Conservation (phyloP, 2,329 filamentous ascomycete genomes). For the Exophiala oligosperma region DNA sequence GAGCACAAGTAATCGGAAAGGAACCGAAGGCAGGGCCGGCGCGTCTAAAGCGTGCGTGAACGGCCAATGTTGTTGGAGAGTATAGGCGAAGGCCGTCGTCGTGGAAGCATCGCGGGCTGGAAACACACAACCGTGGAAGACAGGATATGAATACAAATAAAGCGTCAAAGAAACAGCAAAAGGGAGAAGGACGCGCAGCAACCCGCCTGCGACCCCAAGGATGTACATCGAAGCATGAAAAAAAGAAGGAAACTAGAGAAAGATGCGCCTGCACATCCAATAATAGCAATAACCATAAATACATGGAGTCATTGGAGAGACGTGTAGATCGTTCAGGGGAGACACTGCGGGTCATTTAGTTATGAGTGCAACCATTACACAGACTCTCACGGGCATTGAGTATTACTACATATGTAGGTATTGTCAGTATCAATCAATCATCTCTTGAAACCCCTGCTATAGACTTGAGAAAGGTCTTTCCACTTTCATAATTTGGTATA, state of each 20-base stretch:
- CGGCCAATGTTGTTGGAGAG: constrained; percentile 38
- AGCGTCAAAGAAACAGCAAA: constrained; percentile 68
- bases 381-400: no score
- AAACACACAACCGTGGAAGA: constrained; percentile 79
- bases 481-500: no score
- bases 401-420: no score
- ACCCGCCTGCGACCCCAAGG: constrained; percentile 23
- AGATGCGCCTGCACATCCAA: constrained; percentile 20
- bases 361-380: no score
- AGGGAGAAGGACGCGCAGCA: constrained; percentile 57
- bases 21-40: constrained; percentile 48
- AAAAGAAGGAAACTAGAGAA: background rate
- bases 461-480: no score
- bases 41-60: constrained; percentile 11
- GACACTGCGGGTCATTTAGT: no score
- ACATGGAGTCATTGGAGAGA: background rate
- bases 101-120: constrained; percentile 52
- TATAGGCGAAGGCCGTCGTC: constrained; percentile 34
- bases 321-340: background rate
- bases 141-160: constrained; percentile 86
- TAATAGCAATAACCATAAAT: background rate
- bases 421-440: no score
- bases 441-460: no score
- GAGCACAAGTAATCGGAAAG: constrained; percentile 83
- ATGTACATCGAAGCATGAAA: constrained; percentile 21